phyloP scores from a whole-genome alignment of 495 filamentous ascomycete genomes.

The Podospora appendiculata region DNA sequence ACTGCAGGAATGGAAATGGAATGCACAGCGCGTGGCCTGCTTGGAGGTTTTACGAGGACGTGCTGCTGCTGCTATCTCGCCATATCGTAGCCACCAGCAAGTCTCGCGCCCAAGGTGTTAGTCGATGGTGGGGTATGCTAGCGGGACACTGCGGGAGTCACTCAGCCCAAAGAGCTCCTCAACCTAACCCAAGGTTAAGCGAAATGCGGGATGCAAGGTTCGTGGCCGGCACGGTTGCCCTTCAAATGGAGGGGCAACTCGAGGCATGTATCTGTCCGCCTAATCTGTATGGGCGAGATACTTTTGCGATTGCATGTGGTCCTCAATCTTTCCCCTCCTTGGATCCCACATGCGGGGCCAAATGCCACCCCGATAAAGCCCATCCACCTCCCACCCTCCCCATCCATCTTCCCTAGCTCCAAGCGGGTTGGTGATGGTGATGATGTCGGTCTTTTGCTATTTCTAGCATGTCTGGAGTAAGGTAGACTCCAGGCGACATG shows the following conservation, averaged over 20 bases:
- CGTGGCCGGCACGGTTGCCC: not conserved
- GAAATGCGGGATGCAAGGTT: not conserved
- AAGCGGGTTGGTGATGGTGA: no score
- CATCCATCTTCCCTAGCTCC: no score
- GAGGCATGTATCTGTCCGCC: not conserved
- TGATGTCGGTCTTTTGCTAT: no score
- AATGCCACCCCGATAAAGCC: not conserved
- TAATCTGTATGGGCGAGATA: not conserved
- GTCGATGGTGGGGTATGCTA: conserved; percentile 12
- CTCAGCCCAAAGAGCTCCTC: not conserved
- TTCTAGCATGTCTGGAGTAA: no score
- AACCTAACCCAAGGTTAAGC: not conserved
- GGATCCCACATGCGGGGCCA: not conserved
- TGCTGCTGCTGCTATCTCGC: no score
- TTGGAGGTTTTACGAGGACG: no score
- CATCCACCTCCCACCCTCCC: no score
- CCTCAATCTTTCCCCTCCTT: not conserved
- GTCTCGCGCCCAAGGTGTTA: conserved; percentile 4
- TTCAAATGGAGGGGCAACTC: not conserved
- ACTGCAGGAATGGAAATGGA: no score
- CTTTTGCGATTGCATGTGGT: not conserved
- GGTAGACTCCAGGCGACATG: no score
- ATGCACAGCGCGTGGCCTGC: no score
- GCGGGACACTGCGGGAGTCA: not conserved
- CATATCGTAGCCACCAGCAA: no score